Evolutionary conservation across 257 asterid species (phyloP).

Genomic region (Cynanchum wilfordii): DNA sequence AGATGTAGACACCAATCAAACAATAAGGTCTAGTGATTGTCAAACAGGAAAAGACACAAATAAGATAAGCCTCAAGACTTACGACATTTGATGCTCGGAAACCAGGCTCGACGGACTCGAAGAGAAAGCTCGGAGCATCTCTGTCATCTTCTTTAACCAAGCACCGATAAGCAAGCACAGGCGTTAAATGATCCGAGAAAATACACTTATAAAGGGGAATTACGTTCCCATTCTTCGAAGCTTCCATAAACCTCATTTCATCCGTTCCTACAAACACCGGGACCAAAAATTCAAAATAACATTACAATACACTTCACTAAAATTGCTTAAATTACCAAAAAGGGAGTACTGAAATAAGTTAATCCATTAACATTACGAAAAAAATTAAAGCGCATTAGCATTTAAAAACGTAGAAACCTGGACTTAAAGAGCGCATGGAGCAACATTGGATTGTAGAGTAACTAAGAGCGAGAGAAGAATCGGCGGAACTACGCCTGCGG

Average conservation of each 20-base stretch:
- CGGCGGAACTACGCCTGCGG: slow-evolving; percentile 20
- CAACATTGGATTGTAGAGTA: slow-evolving; percentile 30
- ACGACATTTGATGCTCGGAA: slow-evolving; percentile 55
- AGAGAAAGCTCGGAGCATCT: slow-evolving; percentile 85
- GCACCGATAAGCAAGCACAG: slow-evolving; percentile 91
- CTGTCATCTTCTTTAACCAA: slow-evolving; percentile 86
- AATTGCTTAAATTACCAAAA: neutral
- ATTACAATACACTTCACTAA: neutral
- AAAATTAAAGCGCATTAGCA: neutral
- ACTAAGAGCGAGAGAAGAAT: slow-evolving; percentile 24
- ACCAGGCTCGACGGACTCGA: slow-evolving; percentile 87
- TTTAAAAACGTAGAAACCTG: slow-evolving; percentile 29
- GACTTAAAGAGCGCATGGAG: slow-evolving; percentile 30
- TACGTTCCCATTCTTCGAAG: slow-evolving; percentile 53
- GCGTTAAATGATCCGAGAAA: slow-evolving; percentile 90
- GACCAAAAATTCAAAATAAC: neutral
- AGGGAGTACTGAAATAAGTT: neutral
- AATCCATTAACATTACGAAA: neutral
- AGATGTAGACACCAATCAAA: neutral
- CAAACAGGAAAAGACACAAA: neutral
- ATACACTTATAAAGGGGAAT: slow-evolving; percentile 67
- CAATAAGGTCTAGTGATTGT: neutral
- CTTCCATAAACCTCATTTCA: slow-evolving; percentile 55
- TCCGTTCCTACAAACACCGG: slow-evolving; percentile 37
- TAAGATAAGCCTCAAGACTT: slow-evolving; percentile 20